Percentiles rank a stretch among this genome's conserved stretches.
Conservation (phyloP, 2,329 filamentous ascomycete genomes). For the Scopulariopsis brevicaulis region DNA sequence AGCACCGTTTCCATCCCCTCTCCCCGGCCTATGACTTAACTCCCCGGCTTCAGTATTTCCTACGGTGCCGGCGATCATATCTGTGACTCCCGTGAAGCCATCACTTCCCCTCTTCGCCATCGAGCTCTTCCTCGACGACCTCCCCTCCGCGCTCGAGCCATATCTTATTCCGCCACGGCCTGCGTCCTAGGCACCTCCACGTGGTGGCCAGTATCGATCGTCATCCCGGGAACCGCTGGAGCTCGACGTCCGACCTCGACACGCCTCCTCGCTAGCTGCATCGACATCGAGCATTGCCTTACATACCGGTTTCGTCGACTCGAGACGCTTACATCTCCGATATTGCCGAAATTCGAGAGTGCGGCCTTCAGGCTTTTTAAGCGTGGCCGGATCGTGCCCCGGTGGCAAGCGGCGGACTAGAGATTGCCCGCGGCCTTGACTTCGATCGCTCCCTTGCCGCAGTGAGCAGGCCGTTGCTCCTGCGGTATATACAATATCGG, state of each 20-base stretch:
- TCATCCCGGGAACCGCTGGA: not conserved
- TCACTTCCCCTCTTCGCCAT: not conserved
- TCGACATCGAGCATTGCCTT: conserved; percentile 65
- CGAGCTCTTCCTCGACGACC: not conserved
- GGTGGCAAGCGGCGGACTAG: not conserved
- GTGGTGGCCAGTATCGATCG: not conserved
- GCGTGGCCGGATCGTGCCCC: too few relatives aligned
- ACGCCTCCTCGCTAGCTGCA: conserved; percentile 37
- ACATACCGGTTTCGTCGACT: conserved; percentile 54
- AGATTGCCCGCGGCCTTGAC: not conserved
- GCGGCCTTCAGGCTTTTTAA: too few relatives aligned
- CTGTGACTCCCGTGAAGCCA: not conserved
- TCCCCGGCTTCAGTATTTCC: not conserved
- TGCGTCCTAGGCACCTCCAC: not conserved
- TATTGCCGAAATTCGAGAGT: too few relatives aligned
- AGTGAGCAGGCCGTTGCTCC: not conserved
- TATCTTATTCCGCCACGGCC: not conserved
- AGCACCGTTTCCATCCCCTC: not conserved
- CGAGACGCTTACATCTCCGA: not conserved
- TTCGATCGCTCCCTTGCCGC: not conserved
- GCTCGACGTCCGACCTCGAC: not conserved
- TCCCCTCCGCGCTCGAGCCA: not conserved
- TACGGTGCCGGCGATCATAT: not conserved
- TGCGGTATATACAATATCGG: not conserved
- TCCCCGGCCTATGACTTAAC: not conserved